A percentile compares a stretch with the other conserved stretches of the same genome.
phyloP scores from a whole-genome alignment of 2,329 filamentous ascomycete species.

The Allantophomopsis cytisporea region DNA sequence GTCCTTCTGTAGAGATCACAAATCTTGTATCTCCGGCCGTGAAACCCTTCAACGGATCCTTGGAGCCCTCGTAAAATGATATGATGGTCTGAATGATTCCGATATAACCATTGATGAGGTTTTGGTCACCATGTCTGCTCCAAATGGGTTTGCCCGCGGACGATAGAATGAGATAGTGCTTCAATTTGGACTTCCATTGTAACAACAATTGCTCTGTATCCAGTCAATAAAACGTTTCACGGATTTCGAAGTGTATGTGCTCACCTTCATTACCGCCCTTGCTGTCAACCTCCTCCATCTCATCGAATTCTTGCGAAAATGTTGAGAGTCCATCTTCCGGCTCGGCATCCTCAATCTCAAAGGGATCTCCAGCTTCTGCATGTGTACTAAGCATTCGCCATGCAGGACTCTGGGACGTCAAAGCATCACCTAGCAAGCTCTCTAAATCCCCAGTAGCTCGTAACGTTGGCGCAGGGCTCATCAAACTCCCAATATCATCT shows the following conservation, averaged over 20 bases:
- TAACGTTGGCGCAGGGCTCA: constrained; percentile 31
- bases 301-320: constrained; percentile 69
- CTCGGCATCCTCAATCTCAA: constrained; percentile 34
- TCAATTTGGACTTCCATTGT: constrained; percentile 83
- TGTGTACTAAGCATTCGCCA: constrained; percentile 56
- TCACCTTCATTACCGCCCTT: constrained; percentile 42
- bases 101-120: constrained; percentile 84
- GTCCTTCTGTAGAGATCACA: constrained; percentile 71
- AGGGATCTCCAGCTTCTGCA: constrained; percentile 42
- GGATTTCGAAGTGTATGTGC: constrained; percentile 2
- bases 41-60: constrained; percentile 70
- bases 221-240: constrained; percentile 8
- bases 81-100: constrained; percentile 96
- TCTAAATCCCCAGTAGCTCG: constrained; percentile 58
- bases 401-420: constrained; percentile 50
- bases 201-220: constrained; percentile 31
- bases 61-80: constrained; percentile 78
- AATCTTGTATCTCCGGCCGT: constrained; percentile 79
- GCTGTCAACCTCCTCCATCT: constrained; percentile 45
- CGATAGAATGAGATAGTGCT: constrained; percentile 94
- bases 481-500: constrained; percentile 33
- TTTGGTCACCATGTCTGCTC: constrained; percentile 84
- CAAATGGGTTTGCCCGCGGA: constrained; percentile 96
- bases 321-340: constrained; percentile 42
- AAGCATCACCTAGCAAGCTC: constrained; percentile 64